Conservation (phyloP, 2,329 filamentous ascomycete genomes). For the Aspergillus awamori region DNA sequence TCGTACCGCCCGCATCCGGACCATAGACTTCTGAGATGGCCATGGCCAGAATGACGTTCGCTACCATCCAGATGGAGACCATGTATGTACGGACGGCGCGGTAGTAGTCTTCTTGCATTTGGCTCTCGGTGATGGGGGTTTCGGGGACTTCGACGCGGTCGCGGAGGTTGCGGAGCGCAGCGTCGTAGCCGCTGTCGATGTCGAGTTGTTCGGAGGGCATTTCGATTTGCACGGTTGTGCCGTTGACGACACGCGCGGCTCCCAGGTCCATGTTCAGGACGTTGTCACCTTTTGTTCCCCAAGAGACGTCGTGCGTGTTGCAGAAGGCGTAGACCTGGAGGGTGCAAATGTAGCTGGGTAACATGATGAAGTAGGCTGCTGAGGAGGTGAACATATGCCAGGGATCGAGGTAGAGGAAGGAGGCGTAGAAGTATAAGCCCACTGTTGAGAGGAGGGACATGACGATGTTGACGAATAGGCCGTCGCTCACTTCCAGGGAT, state of each 20-base stretch:
- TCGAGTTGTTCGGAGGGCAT: conserved; percentile 98
- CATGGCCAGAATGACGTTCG: conserved; percentile 93
- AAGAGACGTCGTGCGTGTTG: conserved; percentile 98
- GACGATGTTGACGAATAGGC: conserved; percentile 93
- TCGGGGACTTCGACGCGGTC: conserved; percentile 82
- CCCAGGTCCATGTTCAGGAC: conserved; percentile 90
- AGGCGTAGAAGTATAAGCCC: conserved; percentile 95
- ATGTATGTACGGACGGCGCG: conserved; percentile 96
- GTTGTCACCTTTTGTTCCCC: conserved; percentile 99
- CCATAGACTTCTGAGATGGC: conserved; percentile 84
- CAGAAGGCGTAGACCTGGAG: conserved; percentile 98
- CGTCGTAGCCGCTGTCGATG: conserved; percentile 96
- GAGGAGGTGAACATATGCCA: conserved; percentile 99
- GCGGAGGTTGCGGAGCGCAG: conserved; percentile 91
- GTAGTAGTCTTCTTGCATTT: conserved; percentile 98
- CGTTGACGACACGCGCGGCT: conserved; percentile 74
- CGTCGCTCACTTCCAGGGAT: conserved; percentile 70
- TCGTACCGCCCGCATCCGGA: conserved; percentile 70
- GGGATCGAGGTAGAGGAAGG: conserved; percentile 92
- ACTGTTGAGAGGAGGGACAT: conserved; percentile 86
- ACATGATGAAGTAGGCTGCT: conserved; percentile 86
- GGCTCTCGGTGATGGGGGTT: conserved; percentile 66
- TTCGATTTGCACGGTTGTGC: conserved; percentile 84
- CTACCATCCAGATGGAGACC: conserved; percentile 91
- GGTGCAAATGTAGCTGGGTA: conserved; percentile 94